Base-by-base conservation (phyloP, 139 green algal genomes). In the Coelastrella sp. region DNA sequence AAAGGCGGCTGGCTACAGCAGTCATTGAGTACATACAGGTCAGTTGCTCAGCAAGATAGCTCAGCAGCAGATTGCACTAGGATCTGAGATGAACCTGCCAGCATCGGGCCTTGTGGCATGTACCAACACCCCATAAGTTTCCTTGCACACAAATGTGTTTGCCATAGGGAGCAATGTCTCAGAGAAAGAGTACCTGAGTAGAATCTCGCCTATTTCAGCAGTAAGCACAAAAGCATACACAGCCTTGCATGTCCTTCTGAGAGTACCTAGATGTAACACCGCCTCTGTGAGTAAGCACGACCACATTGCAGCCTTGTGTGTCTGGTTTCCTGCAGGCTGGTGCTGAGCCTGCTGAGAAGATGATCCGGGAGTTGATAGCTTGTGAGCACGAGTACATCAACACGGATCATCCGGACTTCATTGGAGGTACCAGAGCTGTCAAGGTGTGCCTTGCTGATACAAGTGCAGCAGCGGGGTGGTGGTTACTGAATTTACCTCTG, bases 331-430 rank as follows among this genome's bases (percentile, higher is more conserved):
- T 64, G 77, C 76, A 90, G 86, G 17, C 80, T 59, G 95, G 94
- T 19, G 93, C 94, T 0, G 75, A 92, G 56, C 96, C 94, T 23
- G 94, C 96, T 17, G 95, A 97, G 92, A 88, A 89, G 58, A 97
- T 97, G 96, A 96, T 98, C 59, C 79, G 89, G 5, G 89, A 92
- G 47, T 86, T 97, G 60, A 93, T 98, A 7, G 96, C 95, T 0
- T 99, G 98, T 92, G 98, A 99, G 95, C 94, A 97, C 80, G 96
- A 97, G 22, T 99, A 97, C 96, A 99, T 99, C 94, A 99, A 99
- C 95, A 99, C 97, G 54, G 96, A 97, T 90, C 97, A 99, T 93
- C 96, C 98, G 0, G 94, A 95, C 61, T 99, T 99, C 89, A 95
- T 98, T 13, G 97, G 97, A 19, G 97, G 95, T 56, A 94, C 92